A percentile compares a stretch with the other conserved stretches of the same genome.
These are phyloP conservation scores for Suhomyces vadensis DNA, from an alignment of 805 yeast species.

Conservation along the genomic window DNA sequence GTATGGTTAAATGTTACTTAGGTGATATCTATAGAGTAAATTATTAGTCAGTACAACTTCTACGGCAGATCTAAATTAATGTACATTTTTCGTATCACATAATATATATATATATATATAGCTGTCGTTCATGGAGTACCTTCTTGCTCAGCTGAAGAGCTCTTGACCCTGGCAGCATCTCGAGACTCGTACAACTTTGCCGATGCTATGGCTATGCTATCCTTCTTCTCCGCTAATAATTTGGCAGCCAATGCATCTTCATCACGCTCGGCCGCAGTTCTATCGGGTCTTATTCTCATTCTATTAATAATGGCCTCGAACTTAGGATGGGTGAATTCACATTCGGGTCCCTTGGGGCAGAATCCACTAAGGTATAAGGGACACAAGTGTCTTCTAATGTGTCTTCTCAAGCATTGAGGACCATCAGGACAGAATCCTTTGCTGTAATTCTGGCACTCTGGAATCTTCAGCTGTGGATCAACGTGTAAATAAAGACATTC, in stretches of 20 bases:
- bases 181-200: constrained; percentile 11
- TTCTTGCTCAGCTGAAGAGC: not conserved
- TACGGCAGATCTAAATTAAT: too few relatives aligned
- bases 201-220: constrained; percentile 3
- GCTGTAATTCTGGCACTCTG: constrained; percentile 80
- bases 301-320: constrained; percentile 49
- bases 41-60: too few relatives aligned
- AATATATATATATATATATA: too few relatives aligned
- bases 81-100: too few relatives aligned
- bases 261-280: constrained; percentile 25
- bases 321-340: constrained; percentile 82
- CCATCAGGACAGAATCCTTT: constrained; percentile 93
- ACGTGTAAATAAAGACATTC: constrained; percentile 93
- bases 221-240: constrained; percentile 7
- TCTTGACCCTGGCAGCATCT: constrained; percentile 10
- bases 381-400: constrained; percentile 73
- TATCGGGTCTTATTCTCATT: constrained; percentile 47
- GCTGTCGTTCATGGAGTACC: too few relatives aligned
- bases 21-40: too few relatives aligned
- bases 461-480: constrained; percentile 86
- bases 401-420: constrained; percentile 80
- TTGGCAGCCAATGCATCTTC: constrained; percentile 10
- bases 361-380: constrained; percentile 76
- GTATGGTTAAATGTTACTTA: too few relatives aligned
- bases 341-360: constrained; percentile 46